These are phyloP conservation scores for Penicillium aurantiogriseum DNA, from an alignment of 2,329 filamentous ascomycete species.

Conservation along the genomic window DNA sequence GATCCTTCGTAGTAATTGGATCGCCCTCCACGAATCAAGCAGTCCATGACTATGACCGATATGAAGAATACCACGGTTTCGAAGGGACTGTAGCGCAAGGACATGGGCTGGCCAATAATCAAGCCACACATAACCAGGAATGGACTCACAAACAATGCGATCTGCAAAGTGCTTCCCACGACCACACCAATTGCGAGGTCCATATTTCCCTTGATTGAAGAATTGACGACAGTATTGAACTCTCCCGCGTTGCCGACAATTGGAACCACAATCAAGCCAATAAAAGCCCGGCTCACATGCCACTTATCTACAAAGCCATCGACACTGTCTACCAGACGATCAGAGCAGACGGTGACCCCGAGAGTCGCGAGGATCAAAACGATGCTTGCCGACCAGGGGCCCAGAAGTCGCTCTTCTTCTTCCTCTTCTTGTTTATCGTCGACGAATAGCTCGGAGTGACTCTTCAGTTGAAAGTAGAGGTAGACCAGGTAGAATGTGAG, in stretches of 20 bases:
- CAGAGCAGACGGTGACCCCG: conserved; percentile 21
- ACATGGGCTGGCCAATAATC: conserved; percentile 53
- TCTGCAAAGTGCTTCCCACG: conserved; percentile 55
- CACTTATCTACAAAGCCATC: conserved; percentile 53
- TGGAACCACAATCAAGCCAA: conserved; percentile 56
- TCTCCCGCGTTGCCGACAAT: conserved; percentile 59
- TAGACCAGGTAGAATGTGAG: conserved; percentile 55
- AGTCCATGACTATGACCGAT: conserved; percentile 23
- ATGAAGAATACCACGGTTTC: conserved; percentile 21
- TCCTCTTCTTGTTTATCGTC: conserved; percentile 14
- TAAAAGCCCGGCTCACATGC: conserved; percentile 56
- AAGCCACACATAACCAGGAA: conserved; percentile 58
- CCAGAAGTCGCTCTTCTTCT: conserved; percentile 13
- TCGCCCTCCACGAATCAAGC: conserved; percentile 20
- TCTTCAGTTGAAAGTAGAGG: conserved; percentile 54
- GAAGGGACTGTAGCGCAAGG: conserved; percentile 20
- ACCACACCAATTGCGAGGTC: conserved; percentile 57
- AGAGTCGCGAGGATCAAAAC: conserved; percentile 20
- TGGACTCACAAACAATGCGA: conserved; percentile 57
- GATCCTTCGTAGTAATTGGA: conserved; percentile 23
- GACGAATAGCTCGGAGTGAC: conserved; percentile 18
- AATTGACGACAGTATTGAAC: conserved; percentile 55
- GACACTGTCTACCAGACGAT: conserved; percentile 53
- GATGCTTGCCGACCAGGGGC: conserved; percentile 15
- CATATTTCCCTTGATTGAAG: conserved; percentile 59